A percentile compares a stretch with the other conserved stretches of the same genome.
phyloP scores from a whole-genome alignment of 139 green algal species.

The Micromonas pusilla region DNA sequence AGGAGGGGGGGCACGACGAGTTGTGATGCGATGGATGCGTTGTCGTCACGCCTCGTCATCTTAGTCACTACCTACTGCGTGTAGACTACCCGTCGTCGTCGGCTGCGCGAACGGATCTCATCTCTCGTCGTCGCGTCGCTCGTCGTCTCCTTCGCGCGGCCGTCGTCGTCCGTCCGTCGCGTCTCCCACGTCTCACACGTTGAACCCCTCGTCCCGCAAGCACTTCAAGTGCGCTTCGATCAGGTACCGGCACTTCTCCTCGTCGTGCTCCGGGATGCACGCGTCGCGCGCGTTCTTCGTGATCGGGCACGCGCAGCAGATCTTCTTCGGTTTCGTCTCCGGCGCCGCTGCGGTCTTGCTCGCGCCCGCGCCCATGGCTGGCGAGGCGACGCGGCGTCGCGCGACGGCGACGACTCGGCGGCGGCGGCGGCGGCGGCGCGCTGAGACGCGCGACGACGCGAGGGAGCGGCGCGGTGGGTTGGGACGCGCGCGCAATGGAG shows the following conservation, averaged over 20 bases:
- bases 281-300: conserved; percentile 14
- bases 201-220: conserved; percentile 8
- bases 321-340: conserved; percentile 5
- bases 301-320: conserved; percentile 19
- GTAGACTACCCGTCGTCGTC: no score
- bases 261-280: neutral
- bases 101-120: no score
- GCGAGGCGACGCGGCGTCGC: no score
- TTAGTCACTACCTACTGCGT: no score
- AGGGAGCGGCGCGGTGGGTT: no score
- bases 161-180: no score
- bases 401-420: no score
- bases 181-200: neutral
- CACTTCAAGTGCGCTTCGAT: conserved; percentile 10
- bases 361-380: neutral
- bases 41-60: no score
- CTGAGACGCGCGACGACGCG: no score
- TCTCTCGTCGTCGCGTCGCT: no score
- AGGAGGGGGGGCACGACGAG: neutral
- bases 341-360: neutral
- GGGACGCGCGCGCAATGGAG: no score
- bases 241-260: neutral
- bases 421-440: no score
- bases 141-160: neutral
- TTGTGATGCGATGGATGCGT: neutral